Evolutionary conservation across 352 stramenopile genomes (phyloP).

Genomic region (Globisporangium nodosum): DNA sequence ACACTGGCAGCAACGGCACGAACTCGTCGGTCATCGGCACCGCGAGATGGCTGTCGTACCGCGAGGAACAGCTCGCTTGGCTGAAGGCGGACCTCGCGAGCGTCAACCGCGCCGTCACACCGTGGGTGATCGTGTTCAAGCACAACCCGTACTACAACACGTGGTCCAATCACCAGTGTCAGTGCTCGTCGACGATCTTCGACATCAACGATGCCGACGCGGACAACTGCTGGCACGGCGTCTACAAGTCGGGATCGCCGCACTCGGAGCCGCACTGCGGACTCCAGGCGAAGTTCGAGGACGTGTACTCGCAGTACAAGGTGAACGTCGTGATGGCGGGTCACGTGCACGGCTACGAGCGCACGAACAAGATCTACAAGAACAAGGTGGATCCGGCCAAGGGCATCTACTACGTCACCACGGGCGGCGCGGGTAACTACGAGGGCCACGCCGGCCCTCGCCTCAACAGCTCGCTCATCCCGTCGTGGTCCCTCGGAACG

Average conservation of each 20-base stretch:
- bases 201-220: constrained; percentile 24
- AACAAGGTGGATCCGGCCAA: constrained; percentile 33
- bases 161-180: constrained; percentile 54
- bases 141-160: constrained; percentile 72
- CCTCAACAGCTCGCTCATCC: constrained; percentile 18
- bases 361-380: constrained; percentile 41
- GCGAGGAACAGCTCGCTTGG: constrained; percentile 77
- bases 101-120: constrained; percentile 77
- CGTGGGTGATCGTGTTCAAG: constrained; percentile 87
- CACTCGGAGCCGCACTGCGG: constrained; percentile 40
- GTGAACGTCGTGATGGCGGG: constrained; percentile 40
- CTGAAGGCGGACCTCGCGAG: constrained; percentile 68
- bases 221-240: constrained; percentile 42
- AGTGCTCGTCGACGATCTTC: constrained; percentile 34
- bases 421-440: constrained; percentile 42
- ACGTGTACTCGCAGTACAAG: constrained; percentile 31
- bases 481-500: constrained; percentile 31
- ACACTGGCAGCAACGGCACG: constrained; percentile 37
- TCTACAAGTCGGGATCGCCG: constrained; percentile 27
- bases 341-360: constrained; percentile 52
- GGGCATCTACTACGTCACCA: constrained; percentile 44
- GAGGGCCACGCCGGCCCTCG: constrained; percentile 37
- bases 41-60: constrained; percentile 27
- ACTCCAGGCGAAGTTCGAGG: constrained; percentile 36
- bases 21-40: constrained; percentile 32